phyloP scores from a whole-genome alignment of 2,329 filamentous ascomycete species.

The Chrysoporthe cubensis region DNA sequence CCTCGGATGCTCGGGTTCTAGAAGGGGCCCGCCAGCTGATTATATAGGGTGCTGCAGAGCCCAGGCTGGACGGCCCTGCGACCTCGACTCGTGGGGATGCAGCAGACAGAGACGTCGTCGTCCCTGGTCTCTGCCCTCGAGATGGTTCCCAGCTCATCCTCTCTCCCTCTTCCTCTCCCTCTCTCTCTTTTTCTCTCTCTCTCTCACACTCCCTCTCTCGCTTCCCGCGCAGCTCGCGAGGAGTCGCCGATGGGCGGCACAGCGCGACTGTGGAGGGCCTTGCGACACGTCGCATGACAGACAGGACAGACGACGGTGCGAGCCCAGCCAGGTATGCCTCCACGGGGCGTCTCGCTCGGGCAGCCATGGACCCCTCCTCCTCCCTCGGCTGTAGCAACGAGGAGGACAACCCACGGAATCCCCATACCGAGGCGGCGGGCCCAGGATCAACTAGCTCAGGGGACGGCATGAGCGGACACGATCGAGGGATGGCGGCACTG shows the following conservation, averaged over 20 bases:
- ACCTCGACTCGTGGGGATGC: background rate
- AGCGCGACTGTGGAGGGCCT: too few species aligned
- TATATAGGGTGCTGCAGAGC: background rate
- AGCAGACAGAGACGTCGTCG: background rate
- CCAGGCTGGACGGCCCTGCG: background rate
- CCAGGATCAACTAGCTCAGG: background rate
- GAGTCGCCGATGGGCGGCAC: too few species aligned
- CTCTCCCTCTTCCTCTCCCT: background rate
- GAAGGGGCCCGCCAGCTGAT: background rate
- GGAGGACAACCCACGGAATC: background rate
- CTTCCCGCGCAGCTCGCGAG: too few species aligned
- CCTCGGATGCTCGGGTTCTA: conserved; percentile 1
- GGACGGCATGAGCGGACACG: background rate
- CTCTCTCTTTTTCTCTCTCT: background rate
- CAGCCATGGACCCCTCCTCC: too few species aligned
- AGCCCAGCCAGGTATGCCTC: too few species aligned
- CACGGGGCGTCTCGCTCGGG: too few species aligned
- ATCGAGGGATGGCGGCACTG: too few species aligned
- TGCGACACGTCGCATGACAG: too few species aligned
- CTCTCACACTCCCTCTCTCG: too few species aligned
- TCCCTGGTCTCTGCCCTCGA: background rate
- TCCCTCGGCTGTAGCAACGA: too few species aligned
- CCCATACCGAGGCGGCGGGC: background rate
- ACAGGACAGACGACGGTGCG: too few species aligned
- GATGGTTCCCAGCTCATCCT: background rate